Percentiles rank a stretch among this genome's conserved stretches.
Evolutionary conservation across 192 early-diverging fungal genomes (phyloP).

Genomic region (Coemansia umbellata): DNA sequence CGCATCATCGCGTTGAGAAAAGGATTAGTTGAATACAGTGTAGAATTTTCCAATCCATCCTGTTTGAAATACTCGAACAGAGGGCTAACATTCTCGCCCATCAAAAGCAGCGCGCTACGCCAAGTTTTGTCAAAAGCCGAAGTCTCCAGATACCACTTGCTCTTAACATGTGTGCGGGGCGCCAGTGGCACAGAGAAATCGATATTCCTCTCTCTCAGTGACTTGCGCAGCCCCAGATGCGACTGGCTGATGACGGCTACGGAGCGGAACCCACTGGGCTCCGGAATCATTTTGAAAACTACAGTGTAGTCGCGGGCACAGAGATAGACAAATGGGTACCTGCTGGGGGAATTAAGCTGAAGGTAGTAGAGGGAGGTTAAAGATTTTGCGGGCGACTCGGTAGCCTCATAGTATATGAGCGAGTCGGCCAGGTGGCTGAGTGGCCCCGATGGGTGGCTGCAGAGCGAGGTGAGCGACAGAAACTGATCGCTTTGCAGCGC

Average conservation of each 20-base stretch:
- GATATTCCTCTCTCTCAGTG: conserved; percentile 9
- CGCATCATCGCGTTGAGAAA: conserved; percentile 44
- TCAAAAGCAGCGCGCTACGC: conserved; percentile 32
- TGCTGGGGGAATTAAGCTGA: conserved; percentile 14
- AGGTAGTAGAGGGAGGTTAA: conserved; percentile 21
- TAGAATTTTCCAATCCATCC: neutral
- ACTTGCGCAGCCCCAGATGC: conserved; percentile 28
- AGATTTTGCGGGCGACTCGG: too few relatives aligned
- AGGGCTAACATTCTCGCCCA: conserved; percentile 20
- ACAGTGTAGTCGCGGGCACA: conserved; percentile 26
- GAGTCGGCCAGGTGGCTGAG: conserved; percentile 24
- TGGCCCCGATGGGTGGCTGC: conserved; percentile 1
- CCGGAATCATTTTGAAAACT: conserved; percentile 23
- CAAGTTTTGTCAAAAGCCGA: conserved; percentile 35
- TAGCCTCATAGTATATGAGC: conserved; percentile 26
- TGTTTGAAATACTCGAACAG: conserved; percentile 18
- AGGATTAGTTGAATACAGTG: conserved; percentile 11
- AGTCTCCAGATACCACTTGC: conserved; percentile 13
- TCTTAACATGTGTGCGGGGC: conserved; percentile 15
- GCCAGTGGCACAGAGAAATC: conserved; percentile 40
- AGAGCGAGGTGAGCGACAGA: conserved; percentile 24
- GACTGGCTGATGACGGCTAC: conserved; percentile 39
- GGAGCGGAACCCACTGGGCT: neutral
- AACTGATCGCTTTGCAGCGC: conserved; percentile 12
- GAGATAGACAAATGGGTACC: conserved; percentile 41